These are phyloP conservation scores for Agrostemma githago DNA, from an alignment of 148 eudicot species.

Conservation along the genomic window DNA sequence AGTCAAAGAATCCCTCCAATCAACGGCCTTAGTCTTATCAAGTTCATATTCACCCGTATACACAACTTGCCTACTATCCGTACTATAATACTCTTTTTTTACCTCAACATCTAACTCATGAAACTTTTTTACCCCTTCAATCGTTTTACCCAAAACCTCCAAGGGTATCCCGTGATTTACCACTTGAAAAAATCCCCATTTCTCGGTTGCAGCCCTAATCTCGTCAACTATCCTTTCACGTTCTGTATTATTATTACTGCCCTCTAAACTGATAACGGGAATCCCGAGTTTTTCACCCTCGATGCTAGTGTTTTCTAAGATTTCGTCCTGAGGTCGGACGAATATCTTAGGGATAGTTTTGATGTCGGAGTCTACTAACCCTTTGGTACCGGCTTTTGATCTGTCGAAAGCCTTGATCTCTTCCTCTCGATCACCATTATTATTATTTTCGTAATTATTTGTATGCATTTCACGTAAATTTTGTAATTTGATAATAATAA, in stretches of 20 bases:
- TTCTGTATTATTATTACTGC: not conserved
- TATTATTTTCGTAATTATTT: too few species aligned
- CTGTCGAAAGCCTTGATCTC: constrained; percentile 39
- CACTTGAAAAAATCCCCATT: constrained; percentile 45
- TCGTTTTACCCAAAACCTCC: constrained; percentile 24
- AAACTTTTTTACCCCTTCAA: constrained; percentile 27
- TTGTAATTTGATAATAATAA: too few species aligned
- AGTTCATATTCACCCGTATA: constrained; percentile 33
- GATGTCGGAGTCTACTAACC: constrained; percentile 30
- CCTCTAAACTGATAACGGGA: constrained; percentile 31
- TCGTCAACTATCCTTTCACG: constrained; percentile 9
- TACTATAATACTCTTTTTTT: constrained; percentile 31
- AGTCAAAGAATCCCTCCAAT: constrained; percentile 45
- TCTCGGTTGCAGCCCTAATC: constrained; percentile 25
- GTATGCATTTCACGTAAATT: not conserved
- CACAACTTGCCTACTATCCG: constrained; percentile 21
- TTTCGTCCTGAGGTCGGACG: constrained; percentile 29
- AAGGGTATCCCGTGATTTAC: constrained; percentile 38
- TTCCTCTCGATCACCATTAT: not conserved
- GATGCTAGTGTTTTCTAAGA: constrained; percentile 13
- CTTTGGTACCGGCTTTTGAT: constrained; percentile 38
- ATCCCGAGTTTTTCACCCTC: not conserved
- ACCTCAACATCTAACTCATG: constrained; percentile 37
- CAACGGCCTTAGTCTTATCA: constrained; percentile 25
- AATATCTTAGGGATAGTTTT: constrained; percentile 28